Evolutionary conservation across 2,329 filamentous ascomycete species (phyloP), one percentile per base, ranked within the genome.

Genomic region (Rutstroemia sp.): DNA sequence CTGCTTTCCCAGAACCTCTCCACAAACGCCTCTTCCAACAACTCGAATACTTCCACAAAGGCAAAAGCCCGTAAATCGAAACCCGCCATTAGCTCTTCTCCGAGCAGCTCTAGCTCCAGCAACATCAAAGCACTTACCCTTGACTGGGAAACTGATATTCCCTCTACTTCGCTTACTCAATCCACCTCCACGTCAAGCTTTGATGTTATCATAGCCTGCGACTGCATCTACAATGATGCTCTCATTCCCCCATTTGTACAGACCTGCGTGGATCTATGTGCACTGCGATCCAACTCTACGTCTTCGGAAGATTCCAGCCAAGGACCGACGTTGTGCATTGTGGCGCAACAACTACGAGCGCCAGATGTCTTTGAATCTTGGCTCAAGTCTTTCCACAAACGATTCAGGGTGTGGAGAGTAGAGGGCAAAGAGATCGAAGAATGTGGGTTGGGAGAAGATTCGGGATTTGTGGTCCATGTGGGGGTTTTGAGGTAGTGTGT

Each of bases 171-270:
- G 14, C 65, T 68, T 8, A 60, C 60, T 53, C 39, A 69, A 9
- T 58, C 45, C 52, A 58, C 16, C 54, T 68, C 42, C 57, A 66
- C 60, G 46, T 67, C 64, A 65, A 78, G 79, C 57, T 86, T 94
- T 62, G 87, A 95, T 65, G 72, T 84, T 14, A 76, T 97, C 10
- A 70, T 97, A 38, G 90, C 91, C 4, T 95, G 90, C 68, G 94
- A 99, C 71, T 96, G 92, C 71, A 87, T 99, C 63, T 99, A 95
- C 76, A 99, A 97, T 72, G 89, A 96, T 62, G 82, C 87, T 2
- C 79, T 97, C 3, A 82, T 97, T 23, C 75, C 81, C 45, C 90
- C 92, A 0, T 81, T 97, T 49, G 88, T 94, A n/a, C 81, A 86
- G 64, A 88, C 89, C 0, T 95, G 89, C 69, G 82, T 77, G 5